Base-by-base conservation (phyloP, 75 land plant species). In the Pinus taeda region DNA sequence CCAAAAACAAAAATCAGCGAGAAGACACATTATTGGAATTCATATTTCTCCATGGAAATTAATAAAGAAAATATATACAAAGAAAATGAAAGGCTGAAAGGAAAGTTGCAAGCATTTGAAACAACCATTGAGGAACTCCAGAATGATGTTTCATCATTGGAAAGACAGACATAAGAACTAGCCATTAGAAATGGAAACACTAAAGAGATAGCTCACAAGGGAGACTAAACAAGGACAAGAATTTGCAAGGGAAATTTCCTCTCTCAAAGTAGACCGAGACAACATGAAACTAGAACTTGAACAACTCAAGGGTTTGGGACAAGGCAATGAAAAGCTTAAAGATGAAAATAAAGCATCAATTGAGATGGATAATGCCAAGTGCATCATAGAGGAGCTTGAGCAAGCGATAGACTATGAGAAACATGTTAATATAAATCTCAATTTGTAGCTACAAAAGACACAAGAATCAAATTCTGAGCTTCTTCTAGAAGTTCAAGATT, bases 401-500 rank as follows among this genome's bases (percentile, higher is more conserved):
- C 84, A 95, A 82, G 99, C 92, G 73, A 74, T 97, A 64, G 78
- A 56, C 24, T 88, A 82, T 74, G 93, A 89, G 79, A 97, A 93
- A 77, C 87, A 84, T 30, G 57, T 85, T 5, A 94, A 92, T 83
- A 74, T 77, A 18, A 90, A 89, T 84, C n/a, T n/a, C n/a, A n/a
- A n/a, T n/a, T n/a, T n/a, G n/a, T n/a, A n/a, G n/a, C n/a, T n/a
- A n/a, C n/a, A 88, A 80, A 97, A 91, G 84, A 94, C 90, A 22
- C 95, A 97, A 75, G 92, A 97, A 71, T 81, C 95, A 29, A 97
- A 97, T 78, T 63, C 85, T n/a, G 95, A 97, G 80, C 70, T 97
- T 70, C 65, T 95, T 76, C 80, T 90, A 73, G 98, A 89, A n/a
- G 82, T 97, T 57, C 85, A 82, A 65, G 99, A 97, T 70, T 79